phyloP scores from a whole-genome alignment of 2,329 filamentous ascomycete genomes.

The Sphaerulina musiva region DNA sequence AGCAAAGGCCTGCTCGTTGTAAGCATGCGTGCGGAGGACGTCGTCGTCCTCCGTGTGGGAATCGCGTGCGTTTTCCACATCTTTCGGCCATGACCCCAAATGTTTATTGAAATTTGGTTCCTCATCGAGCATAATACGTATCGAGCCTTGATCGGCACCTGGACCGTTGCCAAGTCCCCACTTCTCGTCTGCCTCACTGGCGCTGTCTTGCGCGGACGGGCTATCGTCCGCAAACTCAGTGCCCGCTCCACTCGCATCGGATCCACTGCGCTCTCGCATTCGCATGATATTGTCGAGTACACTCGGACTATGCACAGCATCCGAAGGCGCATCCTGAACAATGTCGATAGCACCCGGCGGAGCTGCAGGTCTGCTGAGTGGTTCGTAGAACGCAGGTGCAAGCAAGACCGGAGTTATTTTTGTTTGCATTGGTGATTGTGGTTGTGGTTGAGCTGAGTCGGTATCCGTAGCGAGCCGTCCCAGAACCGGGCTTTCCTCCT shows the following conservation, averaged over 20 bases:
- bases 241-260: conserved; percentile 25
- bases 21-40: conserved; percentile 16
- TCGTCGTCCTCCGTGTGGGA: conserved; percentile 15
- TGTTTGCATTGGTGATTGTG: conserved; percentile 6
- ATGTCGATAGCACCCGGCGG: conserved; percentile 14
- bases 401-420: conserved; percentile 19
- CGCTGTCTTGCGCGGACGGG: conserved; percentile 22
- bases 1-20: conserved; percentile 22
- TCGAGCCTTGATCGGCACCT: conserved; percentile 29
- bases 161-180: conserved; percentile 24
- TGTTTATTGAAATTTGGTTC: conserved; percentile 19
- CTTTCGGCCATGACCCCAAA: conserved; percentile 21
- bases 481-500: conserved; percentile 58
- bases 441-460: conserved; percentile 6
- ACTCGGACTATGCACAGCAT: conserved; percentile 24
- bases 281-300: conserved; percentile 31
- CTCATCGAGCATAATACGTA: conserved; percentile 34
- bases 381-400: conserved; percentile 25
- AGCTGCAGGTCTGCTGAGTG: conserved; percentile 9
- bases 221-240: conserved; percentile 33
- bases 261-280: conserved; percentile 30
- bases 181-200: conserved; percentile 23
- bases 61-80: conserved; percentile 17
- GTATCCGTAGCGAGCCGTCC: conserved; percentile 41
- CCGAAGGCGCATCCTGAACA: conserved; percentile 10